Evolutionary conservation across 1,284 basidiomycete genomes (phyloP).

Genomic region (Leccinum griseonigrum): DNA sequence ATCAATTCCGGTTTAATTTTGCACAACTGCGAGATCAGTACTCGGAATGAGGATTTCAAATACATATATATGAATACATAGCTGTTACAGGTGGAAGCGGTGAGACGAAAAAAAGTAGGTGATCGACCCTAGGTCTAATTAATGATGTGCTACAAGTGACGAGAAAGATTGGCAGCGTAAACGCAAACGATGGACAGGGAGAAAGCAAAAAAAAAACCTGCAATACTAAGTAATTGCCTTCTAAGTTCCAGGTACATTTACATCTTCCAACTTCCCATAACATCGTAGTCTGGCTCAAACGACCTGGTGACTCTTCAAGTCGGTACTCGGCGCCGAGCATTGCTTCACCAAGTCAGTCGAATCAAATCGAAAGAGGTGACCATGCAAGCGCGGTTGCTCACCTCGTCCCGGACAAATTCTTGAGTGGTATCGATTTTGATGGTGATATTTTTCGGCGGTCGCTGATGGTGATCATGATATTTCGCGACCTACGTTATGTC

Average conservation of each 20-base stretch:
- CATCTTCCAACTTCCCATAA: background rate
- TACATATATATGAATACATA: background rate
- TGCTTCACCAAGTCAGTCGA: slow-evolving; percentile 13
- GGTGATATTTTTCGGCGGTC: slow-evolving; percentile 31
- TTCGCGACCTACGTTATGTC: background rate
- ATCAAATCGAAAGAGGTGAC: background rate
- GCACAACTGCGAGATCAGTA: too few species aligned
- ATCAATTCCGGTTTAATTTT: too few species aligned
- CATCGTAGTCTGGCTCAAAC: slow-evolving; percentile 8
- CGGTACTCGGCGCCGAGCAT: slow-evolving; percentile 18
- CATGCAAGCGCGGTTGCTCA: slow-evolving; percentile 5
- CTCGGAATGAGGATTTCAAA: too few species aligned
- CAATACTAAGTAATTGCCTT: background rate
- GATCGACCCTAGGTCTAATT: slow-evolving; percentile 17
- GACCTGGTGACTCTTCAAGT: slow-evolving; percentile 20
- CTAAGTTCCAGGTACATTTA: slow-evolving; percentile 5
- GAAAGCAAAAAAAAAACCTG: slow-evolving; percentile 5
- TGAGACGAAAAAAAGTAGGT: background rate
- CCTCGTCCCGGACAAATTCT: slow-evolving; percentile 31
- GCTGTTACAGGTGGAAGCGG: background rate
- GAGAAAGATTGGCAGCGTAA: slow-evolving; percentile 2
- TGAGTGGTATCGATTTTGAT: slow-evolving; percentile 37
- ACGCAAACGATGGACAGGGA: slow-evolving; percentile 2
- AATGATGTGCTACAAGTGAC: slow-evolving; percentile 18
- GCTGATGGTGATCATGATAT: slow-evolving; percentile 21